A percentile compares a stretch with the other conserved stretches of the same genome.
Conservation (phyloP, 495 filamentous ascomycete species). For the Trypethelium eluteriae region DNA sequence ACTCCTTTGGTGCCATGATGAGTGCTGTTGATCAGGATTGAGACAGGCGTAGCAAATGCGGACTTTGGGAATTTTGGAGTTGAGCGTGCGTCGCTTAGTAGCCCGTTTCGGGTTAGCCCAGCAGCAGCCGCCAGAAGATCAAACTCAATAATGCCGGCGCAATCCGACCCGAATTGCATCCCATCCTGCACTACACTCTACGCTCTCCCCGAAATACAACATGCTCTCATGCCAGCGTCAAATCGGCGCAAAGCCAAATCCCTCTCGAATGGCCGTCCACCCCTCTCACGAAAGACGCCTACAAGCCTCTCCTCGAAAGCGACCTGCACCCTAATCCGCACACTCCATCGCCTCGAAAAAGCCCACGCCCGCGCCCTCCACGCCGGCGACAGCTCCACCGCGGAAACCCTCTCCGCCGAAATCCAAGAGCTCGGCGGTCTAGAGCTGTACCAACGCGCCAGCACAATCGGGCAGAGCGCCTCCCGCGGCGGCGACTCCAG, state of each 20-base stretch:
- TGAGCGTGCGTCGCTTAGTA: constrained; percentile 20
- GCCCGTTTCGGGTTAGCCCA: constrained; percentile 18
- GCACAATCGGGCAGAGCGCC: constrained; percentile 73
- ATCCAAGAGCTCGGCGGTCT: constrained; percentile 70
- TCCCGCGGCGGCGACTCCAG: constrained; percentile 89
- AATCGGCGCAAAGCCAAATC: constrained; percentile 35
- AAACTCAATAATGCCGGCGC: not conserved
- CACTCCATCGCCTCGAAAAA: constrained; percentile 80
- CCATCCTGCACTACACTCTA: not conserved
- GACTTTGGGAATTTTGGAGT: constrained; percentile 14
- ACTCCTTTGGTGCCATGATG: constrained; percentile 65
- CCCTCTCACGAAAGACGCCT: constrained; percentile 34
- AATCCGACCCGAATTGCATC: not conserved
- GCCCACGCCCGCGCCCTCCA: constrained; percentile 56
- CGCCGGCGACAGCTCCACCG: constrained; percentile 52
- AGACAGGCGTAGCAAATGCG: not conserved
- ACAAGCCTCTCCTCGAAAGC: constrained; percentile 67
- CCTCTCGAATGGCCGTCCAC: constrained; percentile 65
- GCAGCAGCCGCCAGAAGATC: not conserved
- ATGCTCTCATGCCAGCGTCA: constrained; percentile 7
- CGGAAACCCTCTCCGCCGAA: constrained; percentile 48
- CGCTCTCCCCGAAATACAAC: not conserved
- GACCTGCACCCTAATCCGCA: constrained; percentile 72
- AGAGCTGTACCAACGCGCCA: constrained; percentile 78
- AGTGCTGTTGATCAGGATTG: constrained; percentile 12